These are phyloP conservation scores for Heterobasidion occidentale DNA, from an alignment of 1,284 basidiomycete species.

Conservation along the genomic window DNA sequence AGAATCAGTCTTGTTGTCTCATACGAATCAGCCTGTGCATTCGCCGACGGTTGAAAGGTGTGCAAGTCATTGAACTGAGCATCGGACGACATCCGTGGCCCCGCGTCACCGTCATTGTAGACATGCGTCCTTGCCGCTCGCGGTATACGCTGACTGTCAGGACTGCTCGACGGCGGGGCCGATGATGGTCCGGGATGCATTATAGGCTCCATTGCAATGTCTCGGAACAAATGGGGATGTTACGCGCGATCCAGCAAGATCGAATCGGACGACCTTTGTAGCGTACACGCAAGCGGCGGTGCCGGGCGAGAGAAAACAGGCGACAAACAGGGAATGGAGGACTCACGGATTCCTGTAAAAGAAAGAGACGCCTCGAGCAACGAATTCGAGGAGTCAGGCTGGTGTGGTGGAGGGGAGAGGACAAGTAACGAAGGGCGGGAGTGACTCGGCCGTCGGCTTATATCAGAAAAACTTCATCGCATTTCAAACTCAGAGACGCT, in stretches of 20 bases:
- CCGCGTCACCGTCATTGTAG: conserved; percentile 10
- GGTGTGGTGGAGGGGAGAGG: conserved; percentile 14
- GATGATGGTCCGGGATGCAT: conserved; percentile 2
- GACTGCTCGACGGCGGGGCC: conserved; percentile 8
- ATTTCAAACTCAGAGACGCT: conserved; percentile 35
- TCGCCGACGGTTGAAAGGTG: conserved; percentile 14
- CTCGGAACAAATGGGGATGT: conserved; percentile 1
- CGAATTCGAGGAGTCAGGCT: conserved; percentile 15
- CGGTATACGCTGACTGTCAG: conserved; percentile 8
- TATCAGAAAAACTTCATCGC: conserved; percentile 29
- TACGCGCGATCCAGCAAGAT: neutral
- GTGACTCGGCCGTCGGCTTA: conserved; percentile 29
- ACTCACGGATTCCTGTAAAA: conserved; percentile 21
- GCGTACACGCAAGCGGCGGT: conserved; percentile 3
- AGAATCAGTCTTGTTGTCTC: conserved; percentile 29
- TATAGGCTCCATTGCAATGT: conserved; percentile 6
- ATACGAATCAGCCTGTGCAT: conserved; percentile 14
- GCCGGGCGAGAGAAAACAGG: conserved; percentile 11
- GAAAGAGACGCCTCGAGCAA: conserved; percentile 15
- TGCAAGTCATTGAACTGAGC: conserved; percentile 2
- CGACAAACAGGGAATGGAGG: conserved; percentile 15
- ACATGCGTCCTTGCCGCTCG: conserved; percentile 11
- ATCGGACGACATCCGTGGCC: neutral
- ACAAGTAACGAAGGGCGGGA: conserved; percentile 11
- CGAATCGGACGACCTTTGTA: neutral